These are phyloP conservation scores for Asterophora lycoperdoides DNA, from an alignment of 768 basidiomycete genomes.

Conservation along the genomic window DNA sequence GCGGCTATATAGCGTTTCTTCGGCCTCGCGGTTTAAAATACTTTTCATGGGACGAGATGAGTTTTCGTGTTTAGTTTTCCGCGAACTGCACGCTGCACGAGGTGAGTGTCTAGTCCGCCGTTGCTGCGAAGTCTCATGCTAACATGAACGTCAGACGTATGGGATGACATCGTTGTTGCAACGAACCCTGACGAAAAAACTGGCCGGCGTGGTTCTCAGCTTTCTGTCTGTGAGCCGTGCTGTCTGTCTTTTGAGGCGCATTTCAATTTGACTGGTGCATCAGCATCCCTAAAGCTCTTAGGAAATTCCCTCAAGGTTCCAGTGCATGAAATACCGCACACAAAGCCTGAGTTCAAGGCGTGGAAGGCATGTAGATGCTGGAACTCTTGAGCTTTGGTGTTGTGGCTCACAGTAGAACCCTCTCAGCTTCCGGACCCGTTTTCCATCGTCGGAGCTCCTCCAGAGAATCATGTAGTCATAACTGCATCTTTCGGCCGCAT, in stretches of 20 bases:
- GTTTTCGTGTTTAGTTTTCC: conserved; percentile 76
- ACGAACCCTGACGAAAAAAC: conserved; percentile 67
- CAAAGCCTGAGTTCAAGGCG: conserved; percentile 52
- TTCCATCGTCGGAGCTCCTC: conserved; percentile 21
- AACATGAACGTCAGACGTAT: conserved; percentile 59
- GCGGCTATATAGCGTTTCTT: background rate
- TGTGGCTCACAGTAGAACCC: background rate
- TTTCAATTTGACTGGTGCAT: conserved; percentile 5
- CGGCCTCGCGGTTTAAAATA: conserved; percentile 51
- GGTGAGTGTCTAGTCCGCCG: conserved; percentile 38
- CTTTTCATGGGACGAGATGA: conserved; percentile 87
- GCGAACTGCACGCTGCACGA: conserved; percentile 54
- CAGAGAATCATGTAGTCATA: conserved; percentile 55
- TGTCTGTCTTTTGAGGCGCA: conserved; percentile 3
- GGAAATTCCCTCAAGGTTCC: conserved; percentile 52
- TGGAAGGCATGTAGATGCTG: conserved; percentile 53
- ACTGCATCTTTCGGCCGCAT: conserved; percentile 93
- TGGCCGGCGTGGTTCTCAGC: conserved; percentile 55
- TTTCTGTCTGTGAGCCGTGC: conserved; percentile 49
- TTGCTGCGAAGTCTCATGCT: background rate
- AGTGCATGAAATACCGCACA: conserved; percentile 57
- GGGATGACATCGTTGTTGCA: conserved; percentile 62
- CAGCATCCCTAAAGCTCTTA: conserved; percentile 69
- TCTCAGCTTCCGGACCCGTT: conserved; percentile 38
- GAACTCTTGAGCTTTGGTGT: too few relatives aligned